Evolutionary conservation across 2,329 filamentous ascomycete genomes (phyloP), one percentile per base, ranked within the genome.

Genomic region (Pseudocercospora ulei): DNA sequence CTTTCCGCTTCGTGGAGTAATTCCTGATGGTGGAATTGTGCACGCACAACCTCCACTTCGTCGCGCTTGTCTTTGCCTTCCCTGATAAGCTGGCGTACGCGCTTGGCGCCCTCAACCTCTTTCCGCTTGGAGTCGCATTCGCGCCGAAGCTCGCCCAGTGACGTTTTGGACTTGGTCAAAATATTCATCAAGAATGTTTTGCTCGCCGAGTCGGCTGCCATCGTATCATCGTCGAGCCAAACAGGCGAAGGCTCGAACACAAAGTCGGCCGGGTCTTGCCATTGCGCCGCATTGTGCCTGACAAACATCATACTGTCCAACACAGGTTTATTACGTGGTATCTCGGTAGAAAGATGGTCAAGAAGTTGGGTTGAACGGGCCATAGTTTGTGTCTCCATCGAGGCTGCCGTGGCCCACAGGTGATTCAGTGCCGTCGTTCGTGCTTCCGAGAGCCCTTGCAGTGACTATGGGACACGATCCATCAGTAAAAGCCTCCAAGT

Each of bases 271-370:
- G 90, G 90, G 56, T 96, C 88, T 55, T 85, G 78, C 71, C 83
- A 93, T 35, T 73, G 66, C 14, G 75, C 18, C 52, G 82, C 77
- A 56, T 98, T 98, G 66, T 98, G 90, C 46, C 82, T 79, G 41
- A 93, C 78, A 62, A 95, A 98, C 90, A 98, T 98, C 72, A 94
- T 84, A 12, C 86, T 93, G 62, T 98, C 92, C 25, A 98, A 72
- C 29, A 81, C 73, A 6, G 90, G 90, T 46, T 82, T 73, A 58
- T 98, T 98, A 41, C 88, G 76, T 7, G 80, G 75, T 34, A 98
- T 90, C 57, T 96, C 88, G 41, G 75, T 71, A 3, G 77, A 69
- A 7, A 95, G 72, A 50, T 81, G 78, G 18, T 80, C 71, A 50
- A 93, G 68, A 44, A 84, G 73, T 24, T 76, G 74, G 3, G 74